Percentiles rank a stretch among this genome's conserved stretches.
phyloP scores from a whole-genome alignment of 2,329 filamentous ascomycete genomes.

The Malbranchea cinnamomea region DNA sequence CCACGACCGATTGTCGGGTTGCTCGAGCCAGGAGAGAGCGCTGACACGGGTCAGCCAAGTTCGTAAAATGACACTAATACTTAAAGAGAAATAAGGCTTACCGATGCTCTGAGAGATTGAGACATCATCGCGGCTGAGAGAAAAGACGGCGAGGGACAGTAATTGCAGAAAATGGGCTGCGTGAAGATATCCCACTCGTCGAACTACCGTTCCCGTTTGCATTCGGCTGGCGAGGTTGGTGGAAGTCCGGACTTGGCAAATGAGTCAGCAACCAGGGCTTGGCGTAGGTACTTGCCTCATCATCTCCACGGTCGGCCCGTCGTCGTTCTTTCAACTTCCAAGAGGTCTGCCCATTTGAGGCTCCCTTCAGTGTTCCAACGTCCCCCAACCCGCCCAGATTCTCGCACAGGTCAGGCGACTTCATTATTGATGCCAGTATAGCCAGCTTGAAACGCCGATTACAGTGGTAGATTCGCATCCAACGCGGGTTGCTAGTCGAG shows the following conservation, averaged over 20 bases:
- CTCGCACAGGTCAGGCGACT: too few relatives aligned
- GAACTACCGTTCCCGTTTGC: too few relatives aligned
- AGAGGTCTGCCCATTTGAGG: too few relatives aligned
- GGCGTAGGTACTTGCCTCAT: not conserved
- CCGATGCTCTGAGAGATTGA: constrained; percentile 12
- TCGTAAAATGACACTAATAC: constrained; percentile 10
- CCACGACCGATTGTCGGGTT: constrained; percentile 41
- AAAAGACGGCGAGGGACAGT: constrained; percentile 5
- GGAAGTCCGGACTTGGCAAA: constrained; percentile 2
- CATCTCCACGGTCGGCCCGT: constrained; percentile 4
- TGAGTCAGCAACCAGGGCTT: too few relatives aligned
- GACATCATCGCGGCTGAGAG: constrained; percentile 8
- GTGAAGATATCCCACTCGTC: too few relatives aligned
- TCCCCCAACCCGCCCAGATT: constrained; percentile 8
- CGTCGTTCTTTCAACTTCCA: constrained; percentile 7
- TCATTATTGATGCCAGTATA: too few relatives aligned
- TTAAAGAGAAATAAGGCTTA: constrained; percentile 2
- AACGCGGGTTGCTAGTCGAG: too few relatives aligned
- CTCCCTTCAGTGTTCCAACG: constrained; percentile 10
- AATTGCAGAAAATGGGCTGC: constrained; percentile 2
- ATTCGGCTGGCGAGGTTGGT: constrained; percentile 1
- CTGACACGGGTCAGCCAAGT: constrained; percentile 24
- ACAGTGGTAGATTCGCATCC: too few relatives aligned
- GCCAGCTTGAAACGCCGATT: too few relatives aligned
- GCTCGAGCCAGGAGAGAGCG: constrained; percentile 47